Conservation (phyloP, 139 green algal genomes). For the Asterochloris sp. region DNA sequence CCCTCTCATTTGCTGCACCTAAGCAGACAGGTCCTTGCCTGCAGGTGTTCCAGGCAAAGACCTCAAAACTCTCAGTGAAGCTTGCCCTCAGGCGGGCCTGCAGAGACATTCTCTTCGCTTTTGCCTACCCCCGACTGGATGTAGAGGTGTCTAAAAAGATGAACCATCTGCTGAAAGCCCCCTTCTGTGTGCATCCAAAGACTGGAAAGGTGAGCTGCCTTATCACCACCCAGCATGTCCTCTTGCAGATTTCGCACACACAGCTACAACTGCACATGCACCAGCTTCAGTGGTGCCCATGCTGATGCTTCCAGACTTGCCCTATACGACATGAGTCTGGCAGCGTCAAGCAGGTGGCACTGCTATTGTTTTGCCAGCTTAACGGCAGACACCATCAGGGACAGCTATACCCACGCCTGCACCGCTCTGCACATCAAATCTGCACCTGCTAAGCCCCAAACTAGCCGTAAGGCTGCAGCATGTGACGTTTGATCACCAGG, state of each 20-base stretch:
- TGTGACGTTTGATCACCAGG: neutral
- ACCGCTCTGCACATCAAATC: neutral
- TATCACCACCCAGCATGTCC: neutral
- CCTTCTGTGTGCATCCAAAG: constrained; percentile 99
- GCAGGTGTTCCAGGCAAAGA: neutral
- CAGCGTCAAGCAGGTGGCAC: too few relatives aligned
- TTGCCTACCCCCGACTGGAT: constrained; percentile 94
- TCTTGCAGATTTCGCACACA: too few relatives aligned
- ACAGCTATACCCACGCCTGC: neutral
- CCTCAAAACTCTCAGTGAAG: neutral
- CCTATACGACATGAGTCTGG: too few relatives aligned
- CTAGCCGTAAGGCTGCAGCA: neutral
- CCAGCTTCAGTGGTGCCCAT: too few relatives aligned
- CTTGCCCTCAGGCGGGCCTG: constrained; percentile 2
- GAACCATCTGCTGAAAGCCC: constrained; percentile 99
- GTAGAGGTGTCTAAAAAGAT: constrained; percentile 99
- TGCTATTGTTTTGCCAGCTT: too few relatives aligned
- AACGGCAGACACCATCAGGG: too few relatives aligned
- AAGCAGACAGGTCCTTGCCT: too few relatives aligned
- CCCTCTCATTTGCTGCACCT: too few relatives aligned
- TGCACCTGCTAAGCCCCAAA: neutral
- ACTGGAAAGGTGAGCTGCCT: constrained; percentile 71
- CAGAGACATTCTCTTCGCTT: constrained; percentile 78
- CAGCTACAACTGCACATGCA: too few relatives aligned
- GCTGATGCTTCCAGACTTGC: too few relatives aligned